Evolutionary conservation across 2,329 filamentous ascomycete species (phyloP), one percentile per base, ranked within the genome.

Genomic region (Calonectria henricotiae): DNA sequence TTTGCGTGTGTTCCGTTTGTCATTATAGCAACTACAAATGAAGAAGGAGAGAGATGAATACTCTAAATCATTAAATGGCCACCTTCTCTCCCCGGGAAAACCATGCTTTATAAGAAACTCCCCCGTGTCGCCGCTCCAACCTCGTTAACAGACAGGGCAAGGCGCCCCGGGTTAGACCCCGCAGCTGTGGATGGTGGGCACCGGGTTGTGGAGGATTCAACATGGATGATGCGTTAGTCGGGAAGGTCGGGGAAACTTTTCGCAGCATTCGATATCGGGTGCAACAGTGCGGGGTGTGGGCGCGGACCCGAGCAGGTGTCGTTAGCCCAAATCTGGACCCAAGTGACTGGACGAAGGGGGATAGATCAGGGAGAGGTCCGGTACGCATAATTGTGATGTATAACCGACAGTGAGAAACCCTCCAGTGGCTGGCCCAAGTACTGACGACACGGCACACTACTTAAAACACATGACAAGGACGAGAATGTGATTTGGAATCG

Each of bases 161-260:
- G 25, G 17, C 62, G 27, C 62, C 62, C 63, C 61, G 49, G 41
- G 27, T 37, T 46, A 44, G 27, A 65, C 75, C 72, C 74, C 75
- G 71, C 75, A 75, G 66, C 27, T 39, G 58, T 65, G 70, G 55
- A 51, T 49, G 71, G 63, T 62, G 62, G 65, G 25, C 30, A 60
- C 65, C 69, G 69, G 71, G 69, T 71, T 73, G 66, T 69, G 71
- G 71, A 69, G 75, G 65, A 39, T 70, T 74, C 70, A 51, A 64
- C 55, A 58, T 44, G 43, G 43, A 67, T 65, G 30, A 43, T 63
- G 65, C 35, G 60, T 41, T 39, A 30, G 55, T 65, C 67, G 55
- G 62, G 49, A 65, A 35, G 9, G 37, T n/a, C 60, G 30, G 32
- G 32, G 51, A n/a, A 13, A 55, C n/a, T 12, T 32, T 51, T 23